Evolutionary conservation across 1,139 yeast species (phyloP).

Genomic region (Yarrowia galli): DNA sequence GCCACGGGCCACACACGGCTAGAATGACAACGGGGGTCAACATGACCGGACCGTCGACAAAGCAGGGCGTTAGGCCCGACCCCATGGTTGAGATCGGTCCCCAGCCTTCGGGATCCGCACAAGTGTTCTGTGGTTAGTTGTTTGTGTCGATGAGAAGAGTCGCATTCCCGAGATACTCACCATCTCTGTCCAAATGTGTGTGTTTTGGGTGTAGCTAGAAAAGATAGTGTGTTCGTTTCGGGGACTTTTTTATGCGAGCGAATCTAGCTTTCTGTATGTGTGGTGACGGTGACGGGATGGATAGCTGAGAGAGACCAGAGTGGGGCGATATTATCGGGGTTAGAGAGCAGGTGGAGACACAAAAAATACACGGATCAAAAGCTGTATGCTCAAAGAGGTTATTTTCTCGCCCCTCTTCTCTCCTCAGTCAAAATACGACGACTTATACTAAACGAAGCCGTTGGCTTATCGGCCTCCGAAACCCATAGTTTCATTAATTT

Average conservation of each 20-base stretch:
- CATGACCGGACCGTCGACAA: slow-evolving; percentile 72
- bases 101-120: slow-evolving; percentile 70
- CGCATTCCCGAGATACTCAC: slow-evolving; percentile 1
- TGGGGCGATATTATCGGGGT: neutral
- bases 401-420: neutral
- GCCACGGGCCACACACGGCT: slow-evolving; percentile 59
- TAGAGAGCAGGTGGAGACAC: neutral
- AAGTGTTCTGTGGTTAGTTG: slow-evolving; percentile 43
- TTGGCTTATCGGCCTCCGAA: slow-evolving; percentile 15
- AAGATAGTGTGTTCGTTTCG: neutral
- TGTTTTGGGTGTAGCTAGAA: slow-evolving; percentile 6
- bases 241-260: slow-evolving; percentile 20
- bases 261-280: slow-evolving; percentile 27
- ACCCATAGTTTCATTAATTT: slow-evolving; percentile 25
- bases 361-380: neutral
- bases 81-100: slow-evolving; percentile 66
- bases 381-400: neutral
- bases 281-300: neutral
- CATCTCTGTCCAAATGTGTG: slow-evolving; percentile 29
- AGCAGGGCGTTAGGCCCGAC: slow-evolving; percentile 82
- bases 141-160: neutral
- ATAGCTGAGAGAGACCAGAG: neutral
- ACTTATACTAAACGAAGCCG: neutral
- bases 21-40: slow-evolving; percentile 61
- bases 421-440: neutral